A percentile compares a stretch with the other conserved stretches of the same genome.
phyloP scores from a whole-genome alignment of 306 rosid genomes.

The Arachis hypogaea region DNA sequence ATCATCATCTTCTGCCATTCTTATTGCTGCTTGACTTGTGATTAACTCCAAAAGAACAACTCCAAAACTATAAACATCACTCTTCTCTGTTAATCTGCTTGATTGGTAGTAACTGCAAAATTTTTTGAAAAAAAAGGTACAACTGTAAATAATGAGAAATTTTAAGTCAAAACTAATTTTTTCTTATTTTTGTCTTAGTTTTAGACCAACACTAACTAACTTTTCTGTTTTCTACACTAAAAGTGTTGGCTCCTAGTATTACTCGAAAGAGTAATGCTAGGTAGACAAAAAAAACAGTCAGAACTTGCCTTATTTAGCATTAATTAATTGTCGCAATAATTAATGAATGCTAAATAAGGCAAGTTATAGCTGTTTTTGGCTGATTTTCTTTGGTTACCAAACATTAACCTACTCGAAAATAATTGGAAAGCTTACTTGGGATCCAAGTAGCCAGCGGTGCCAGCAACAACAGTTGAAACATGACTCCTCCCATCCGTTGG shows the following conservation, averaged over 20 bases:
- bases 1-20: constrained; percentile 11
- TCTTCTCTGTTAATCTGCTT: constrained; percentile 50
- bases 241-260: no score
- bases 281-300: no score
- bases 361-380: no score
- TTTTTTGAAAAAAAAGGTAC: neutral
- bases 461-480: constrained; percentile 44
- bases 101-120: constrained; percentile 43
- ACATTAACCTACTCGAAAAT: neutral
- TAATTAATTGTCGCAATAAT: no score
- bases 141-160: no score
- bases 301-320: no score
- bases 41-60: constrained; percentile 57
- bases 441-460: constrained; percentile 49
- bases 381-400: no score
- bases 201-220: no score
- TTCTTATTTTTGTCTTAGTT: no score
- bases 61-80: constrained; percentile 64
- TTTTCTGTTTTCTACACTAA: no score
- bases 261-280: neutral
- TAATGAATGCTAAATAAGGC: no score
- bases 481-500: constrained; percentile 27
- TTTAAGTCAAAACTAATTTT: no score
- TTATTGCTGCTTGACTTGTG: constrained; percentile 45
- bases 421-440: constrained; percentile 44